Evolutionary conservation across 73 alveolate genomes (phyloP).

Genomic region (Tetrahymena elliotti): DNA sequence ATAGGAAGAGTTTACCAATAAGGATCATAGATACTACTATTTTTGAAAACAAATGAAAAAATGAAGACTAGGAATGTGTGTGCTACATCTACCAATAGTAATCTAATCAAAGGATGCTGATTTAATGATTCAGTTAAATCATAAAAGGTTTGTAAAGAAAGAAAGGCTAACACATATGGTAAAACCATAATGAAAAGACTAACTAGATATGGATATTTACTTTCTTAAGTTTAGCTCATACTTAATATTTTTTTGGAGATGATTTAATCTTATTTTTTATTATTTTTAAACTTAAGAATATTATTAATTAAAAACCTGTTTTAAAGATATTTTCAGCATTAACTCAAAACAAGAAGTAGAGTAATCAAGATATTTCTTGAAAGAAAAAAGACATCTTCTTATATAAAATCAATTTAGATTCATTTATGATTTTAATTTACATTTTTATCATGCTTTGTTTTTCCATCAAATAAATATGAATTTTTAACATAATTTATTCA

Average conservation of each 20-base stretch:
- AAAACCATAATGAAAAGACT: neutral
- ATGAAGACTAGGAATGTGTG: neutral
- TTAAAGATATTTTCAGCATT: neutral
- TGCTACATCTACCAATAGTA: neutral
- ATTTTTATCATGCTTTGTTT: too few species aligned
- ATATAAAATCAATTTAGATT: too few species aligned
- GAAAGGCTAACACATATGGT: neutral
- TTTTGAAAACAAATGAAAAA: neutral
- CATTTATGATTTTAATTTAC: too few species aligned
- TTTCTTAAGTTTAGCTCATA: neutral
- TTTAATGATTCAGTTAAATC: neutral
- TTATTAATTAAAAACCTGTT: too few species aligned
- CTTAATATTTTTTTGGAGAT: too few species aligned
- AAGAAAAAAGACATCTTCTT: too few species aligned
- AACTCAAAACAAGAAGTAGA: neutral
- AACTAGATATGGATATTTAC: neutral
- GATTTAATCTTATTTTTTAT: neutral
- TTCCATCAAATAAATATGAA: too few species aligned
- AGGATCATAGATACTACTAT: slow-evolving; percentile 31
- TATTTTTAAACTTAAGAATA: neutral
- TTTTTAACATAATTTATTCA: too few species aligned
- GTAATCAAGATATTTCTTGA: neutral
- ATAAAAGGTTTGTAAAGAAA: neutral
- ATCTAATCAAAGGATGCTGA: neutral
- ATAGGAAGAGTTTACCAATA: slow-evolving; percentile 37